Base-by-base conservation (phyloP, 2,329 filamentous ascomycete species). In the Botrytis sinoallii region DNA sequence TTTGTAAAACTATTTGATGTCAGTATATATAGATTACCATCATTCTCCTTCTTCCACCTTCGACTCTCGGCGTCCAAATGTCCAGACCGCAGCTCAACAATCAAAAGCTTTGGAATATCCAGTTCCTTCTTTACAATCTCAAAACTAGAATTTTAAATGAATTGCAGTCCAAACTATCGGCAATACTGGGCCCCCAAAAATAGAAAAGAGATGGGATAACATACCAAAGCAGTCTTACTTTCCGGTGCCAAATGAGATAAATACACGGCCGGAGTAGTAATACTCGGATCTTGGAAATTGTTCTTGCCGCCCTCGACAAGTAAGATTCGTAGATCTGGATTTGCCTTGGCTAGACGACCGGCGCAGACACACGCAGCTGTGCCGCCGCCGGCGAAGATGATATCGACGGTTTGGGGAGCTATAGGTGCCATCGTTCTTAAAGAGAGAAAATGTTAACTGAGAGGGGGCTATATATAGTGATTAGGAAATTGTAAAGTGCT, bases 281-380 rank as follows among this genome's bases (percentile, higher is more conserved):
- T 82, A 25, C 82, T 84, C 0, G 85, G 85, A 69, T 85, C 82
- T 76, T 86, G 82, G 75, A 85, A 85, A 76, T 86, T 89, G 78
- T 89, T 86, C 32, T 82, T 82, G 1, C 88, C 88, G 42, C 83
- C 82, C 77, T 90, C 88, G 68, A 89, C 84, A 10, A 89, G 81
- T 20, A 89, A 80, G 60, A 89, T 84, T 25, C 84, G 84, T 2
- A 88, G 80, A 35, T 81, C 81, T 0, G 85, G 85, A 72, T 87
- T 84, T 0, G 86, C 85, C 72, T 85, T 84, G 9, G 86, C 85
- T 3, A 89, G 83, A 65, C 87, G 82, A 5, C 82, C 84, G 25
- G 87, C 86, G 48, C 87, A 80, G 38, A 87, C 83, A 75, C 85
- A 85, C 32, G 84, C 86, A 59, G 85, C 84, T 7, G 85, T 83